phyloP scores from a whole-genome alignment of 805 yeast species.

The Maudiozyma pseudohumilis region DNA sequence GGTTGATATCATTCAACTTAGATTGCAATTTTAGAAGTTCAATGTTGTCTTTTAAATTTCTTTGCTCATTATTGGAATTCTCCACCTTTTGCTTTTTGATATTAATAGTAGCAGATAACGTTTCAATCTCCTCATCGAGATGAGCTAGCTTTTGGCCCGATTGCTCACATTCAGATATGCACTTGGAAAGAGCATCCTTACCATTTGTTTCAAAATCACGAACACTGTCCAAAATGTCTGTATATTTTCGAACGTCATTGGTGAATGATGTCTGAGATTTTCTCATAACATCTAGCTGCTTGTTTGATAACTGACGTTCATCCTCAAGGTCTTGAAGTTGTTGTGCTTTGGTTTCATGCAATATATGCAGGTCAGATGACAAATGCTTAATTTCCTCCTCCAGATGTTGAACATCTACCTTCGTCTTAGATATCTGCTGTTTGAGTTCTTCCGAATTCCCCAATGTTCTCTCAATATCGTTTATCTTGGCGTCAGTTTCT shows the following conservation, averaged over 20 bases:
- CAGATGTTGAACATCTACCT: conserved; percentile 9
- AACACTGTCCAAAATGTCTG: conserved; percentile 2
- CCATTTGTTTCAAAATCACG: conserved; percentile 9
- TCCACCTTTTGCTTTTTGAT: conserved; percentile 31
- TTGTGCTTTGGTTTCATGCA: conserved; percentile 4
- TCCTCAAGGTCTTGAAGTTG: neutral
- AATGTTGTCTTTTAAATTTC: conserved; percentile 54
- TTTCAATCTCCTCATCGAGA: conserved; percentile 14
- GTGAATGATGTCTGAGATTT: neutral
- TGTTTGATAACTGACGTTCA: conserved; percentile 1
- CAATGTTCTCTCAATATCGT: conserved; percentile 19
- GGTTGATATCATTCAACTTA: conserved; percentile 32
- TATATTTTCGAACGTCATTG: neutral
- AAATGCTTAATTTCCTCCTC: conserved; percentile 6
- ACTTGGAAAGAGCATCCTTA: conserved; percentile 8
- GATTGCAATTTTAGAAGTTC: conserved; percentile 40
- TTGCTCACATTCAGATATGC: conserved; percentile 16
- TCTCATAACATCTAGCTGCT: neutral
- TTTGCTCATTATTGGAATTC: conserved; percentile 53
- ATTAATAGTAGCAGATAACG: conserved; percentile 3
- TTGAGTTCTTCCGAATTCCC: conserved; percentile 9
- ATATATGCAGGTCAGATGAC: conserved; percentile 5
- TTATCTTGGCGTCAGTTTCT: conserved; percentile 14
- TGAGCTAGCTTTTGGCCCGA: conserved; percentile 15
- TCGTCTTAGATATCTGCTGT: conserved; percentile 9